Percentiles rank a stretch among this genome's conserved stretches.
Evolutionary conservation across 192 early-diverging fungal species (phyloP).

Genomic region (Powellomyces hirtus): DNA sequence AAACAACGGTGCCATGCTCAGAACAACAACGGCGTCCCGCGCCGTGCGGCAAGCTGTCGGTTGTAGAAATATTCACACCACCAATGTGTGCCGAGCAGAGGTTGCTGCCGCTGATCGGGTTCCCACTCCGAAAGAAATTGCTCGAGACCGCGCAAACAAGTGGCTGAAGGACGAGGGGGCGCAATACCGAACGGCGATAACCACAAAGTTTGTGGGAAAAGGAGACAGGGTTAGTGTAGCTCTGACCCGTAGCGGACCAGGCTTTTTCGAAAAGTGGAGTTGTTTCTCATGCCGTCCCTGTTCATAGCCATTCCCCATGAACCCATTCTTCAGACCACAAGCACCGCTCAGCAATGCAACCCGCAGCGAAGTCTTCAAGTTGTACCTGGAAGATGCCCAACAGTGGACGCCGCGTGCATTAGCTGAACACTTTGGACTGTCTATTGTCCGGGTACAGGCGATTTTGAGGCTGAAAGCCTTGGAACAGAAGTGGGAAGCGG

Average conservation of each 20-base stretch:
- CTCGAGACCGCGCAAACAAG: not conserved
- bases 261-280: not conserved
- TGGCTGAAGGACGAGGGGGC: constrained; percentile 15
- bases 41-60: not conserved
- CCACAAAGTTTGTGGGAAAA: constrained; percentile 9
- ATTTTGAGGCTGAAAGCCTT: constrained; percentile 82
- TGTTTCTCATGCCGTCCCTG: not conserved
- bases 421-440: constrained; percentile 66
- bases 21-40: not conserved
- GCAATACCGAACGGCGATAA: not conserved
- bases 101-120: not conserved
- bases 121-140: constrained; percentile 5
- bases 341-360: constrained; percentile 68
- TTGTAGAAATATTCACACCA: not conserved
- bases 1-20: not conserved
- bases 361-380: constrained; percentile 71
- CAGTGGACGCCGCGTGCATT: constrained; percentile 67
- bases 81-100: not conserved
- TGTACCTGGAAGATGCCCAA: constrained; percentile 58
- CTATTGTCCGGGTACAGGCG: constrained; percentile 86
- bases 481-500: constrained; percentile 68
- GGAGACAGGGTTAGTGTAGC: constrained; percentile 4
- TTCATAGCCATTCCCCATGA: constrained; percentile 80
- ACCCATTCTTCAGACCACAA: constrained; percentile 78
- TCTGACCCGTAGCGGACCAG: not conserved